These are phyloP conservation scores for Litsea cubeba DNA, from an alignment of 164 flowering plant species.

Conservation along the genomic window DNA sequence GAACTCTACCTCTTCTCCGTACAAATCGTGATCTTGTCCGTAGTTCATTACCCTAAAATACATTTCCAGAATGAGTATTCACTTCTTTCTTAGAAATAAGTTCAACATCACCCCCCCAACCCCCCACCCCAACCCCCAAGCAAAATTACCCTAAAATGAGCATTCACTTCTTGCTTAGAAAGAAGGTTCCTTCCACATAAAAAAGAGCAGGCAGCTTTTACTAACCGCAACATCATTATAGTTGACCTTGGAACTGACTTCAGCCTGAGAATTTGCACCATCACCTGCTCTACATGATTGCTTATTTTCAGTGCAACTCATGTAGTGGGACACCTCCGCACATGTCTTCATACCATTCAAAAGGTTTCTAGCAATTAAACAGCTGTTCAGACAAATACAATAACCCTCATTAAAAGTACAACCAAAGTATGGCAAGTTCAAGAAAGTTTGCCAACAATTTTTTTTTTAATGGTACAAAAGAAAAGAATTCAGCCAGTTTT, in stretches of 20 bases:
- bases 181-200: slow-evolving; percentile 3
- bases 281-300: slow-evolving; percentile 41
- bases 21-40: slow-evolving; percentile 86
- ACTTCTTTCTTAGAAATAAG: slow-evolving; percentile 7
- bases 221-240: slow-evolving; percentile 47
- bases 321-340: slow-evolving; percentile 70
- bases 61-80: slow-evolving; percentile 1
- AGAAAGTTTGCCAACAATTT: neutral
- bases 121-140: too few relatives aligned
- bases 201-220: slow-evolving; percentile 2
- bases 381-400: slow-evolving; percentile 47
- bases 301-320: slow-evolving; percentile 58
- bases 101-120: neutral
- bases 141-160: slow-evolving; percentile 43
- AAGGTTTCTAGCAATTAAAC: slow-evolving; percentile 86
- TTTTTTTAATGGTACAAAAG: too few relatives aligned
- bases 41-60: slow-evolving; percentile 54
- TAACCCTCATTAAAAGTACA: slow-evolving; percentile 5
- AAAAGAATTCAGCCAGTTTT: neutral
- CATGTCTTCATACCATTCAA: slow-evolving; percentile 89
- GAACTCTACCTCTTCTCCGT: slow-evolving; percentile 92
- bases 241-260: slow-evolving; percentile 59
- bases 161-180: slow-evolving; percentile 7
- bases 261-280: slow-evolving; percentile 45
- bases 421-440: neutral